Conservation (phyloP, 306 rosid genomes). For the Adenanthera pavonina region DNA sequence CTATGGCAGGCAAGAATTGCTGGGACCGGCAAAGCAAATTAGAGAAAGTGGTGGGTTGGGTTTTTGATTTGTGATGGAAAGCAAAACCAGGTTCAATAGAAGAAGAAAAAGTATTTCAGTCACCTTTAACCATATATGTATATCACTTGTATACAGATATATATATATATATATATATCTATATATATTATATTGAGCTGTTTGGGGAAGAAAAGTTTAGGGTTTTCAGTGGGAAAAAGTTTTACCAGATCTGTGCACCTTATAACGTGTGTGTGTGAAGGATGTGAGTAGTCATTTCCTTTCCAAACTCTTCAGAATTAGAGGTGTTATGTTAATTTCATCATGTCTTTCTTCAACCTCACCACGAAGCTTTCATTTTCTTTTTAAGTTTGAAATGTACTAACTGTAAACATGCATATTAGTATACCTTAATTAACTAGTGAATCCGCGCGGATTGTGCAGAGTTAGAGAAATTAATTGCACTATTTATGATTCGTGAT, state of each 20-base stretch:
- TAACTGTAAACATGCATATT: too few relatives aligned
- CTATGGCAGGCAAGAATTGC: conserved; percentile 58
- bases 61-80: conserved; percentile 41
- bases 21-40: conserved; percentile 62
- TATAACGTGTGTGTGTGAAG: conserved; percentile 14
- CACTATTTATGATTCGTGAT: not conserved
- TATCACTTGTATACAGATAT: not conserved
- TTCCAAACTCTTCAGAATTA: conserved; percentile 51
- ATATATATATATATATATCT: not conserved
- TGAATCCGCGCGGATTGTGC: not conserved
- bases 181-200: not conserved
- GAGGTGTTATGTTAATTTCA: conserved; percentile 36
- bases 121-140: not conserved
- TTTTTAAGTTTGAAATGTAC: too few relatives aligned
- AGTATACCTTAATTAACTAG: not conserved
- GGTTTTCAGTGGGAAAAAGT: conserved; percentile 18
- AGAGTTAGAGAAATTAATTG: not conserved
- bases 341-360: conserved; percentile 34
- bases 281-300: conserved; percentile 51
- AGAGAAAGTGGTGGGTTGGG: conserved; percentile 38
- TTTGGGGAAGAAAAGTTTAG: conserved; percentile 2
- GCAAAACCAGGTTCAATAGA: conserved; percentile 24
- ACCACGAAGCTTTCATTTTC: not conserved
- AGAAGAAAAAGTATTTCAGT: not conserved
- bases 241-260: conserved; percentile 44